Percentiles rank a stretch among this genome's conserved stretches.
phyloP scores from a whole-genome alignment of 257 asterid genomes.

The Linderniella brevidens region DNA sequence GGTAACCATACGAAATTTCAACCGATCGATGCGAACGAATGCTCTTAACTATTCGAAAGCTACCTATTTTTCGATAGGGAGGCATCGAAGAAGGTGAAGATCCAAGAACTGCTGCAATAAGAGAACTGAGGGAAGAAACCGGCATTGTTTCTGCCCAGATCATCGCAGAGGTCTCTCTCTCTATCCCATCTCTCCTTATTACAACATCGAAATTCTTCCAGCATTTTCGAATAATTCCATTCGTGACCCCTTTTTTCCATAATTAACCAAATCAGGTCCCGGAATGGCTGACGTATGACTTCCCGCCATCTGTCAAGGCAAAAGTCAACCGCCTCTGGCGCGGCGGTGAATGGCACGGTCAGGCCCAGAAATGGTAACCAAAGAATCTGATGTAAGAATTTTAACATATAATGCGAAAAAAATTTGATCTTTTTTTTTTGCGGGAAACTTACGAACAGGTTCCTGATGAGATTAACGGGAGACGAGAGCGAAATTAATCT shows the following conservation, averaged over 20 bases:
- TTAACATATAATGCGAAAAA: too few species aligned
- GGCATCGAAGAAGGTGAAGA: slow-evolving; percentile 96
- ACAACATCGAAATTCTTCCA: neutral
- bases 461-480: slow-evolving; percentile 66
- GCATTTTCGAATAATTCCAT: neutral
- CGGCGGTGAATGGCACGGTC: slow-evolving; percentile 99
- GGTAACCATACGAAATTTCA: slow-evolving; percentile 27
- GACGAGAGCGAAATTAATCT: slow-evolving; percentile 72
- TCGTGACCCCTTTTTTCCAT: neutral
- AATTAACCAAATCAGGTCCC: slow-evolving; percentile 43
- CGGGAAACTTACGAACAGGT: slow-evolving; percentile 27
- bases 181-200: too few species aligned
- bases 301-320: slow-evolving; percentile 92
- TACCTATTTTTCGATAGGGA: slow-evolving; percentile 25
- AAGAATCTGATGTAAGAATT: neutral
- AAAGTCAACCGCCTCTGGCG: slow-evolving; percentile 90
- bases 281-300: slow-evolving; percentile 82
- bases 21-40: neutral
- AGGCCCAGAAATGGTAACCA: slow-evolving; percentile 79
- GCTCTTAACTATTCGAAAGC: neutral
- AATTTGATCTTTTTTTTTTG: too few species aligned
- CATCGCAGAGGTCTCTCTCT: slow-evolving; percentile 64
- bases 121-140: slow-evolving; percentile 91
- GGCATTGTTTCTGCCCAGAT: slow-evolving; percentile 83
- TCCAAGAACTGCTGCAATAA: slow-evolving; percentile 77